phyloP scores from a whole-genome alignment of 2,329 filamentous ascomycete genomes.

The Teratosphaeriaceae sp. region DNA sequence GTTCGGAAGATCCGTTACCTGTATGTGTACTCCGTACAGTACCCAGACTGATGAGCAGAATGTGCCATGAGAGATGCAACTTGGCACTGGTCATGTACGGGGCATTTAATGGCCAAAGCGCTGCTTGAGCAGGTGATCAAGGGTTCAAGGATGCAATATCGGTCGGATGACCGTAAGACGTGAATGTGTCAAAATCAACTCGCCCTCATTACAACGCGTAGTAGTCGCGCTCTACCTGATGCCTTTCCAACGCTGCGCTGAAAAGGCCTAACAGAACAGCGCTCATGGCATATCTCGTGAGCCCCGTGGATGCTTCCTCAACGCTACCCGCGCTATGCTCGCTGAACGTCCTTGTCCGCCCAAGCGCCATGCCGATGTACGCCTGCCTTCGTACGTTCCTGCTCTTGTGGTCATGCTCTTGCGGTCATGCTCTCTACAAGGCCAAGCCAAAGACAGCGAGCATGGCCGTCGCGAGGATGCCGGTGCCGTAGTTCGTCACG shows the following conservation, averaged over 20 bases:
- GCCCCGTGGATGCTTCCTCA: background rate
- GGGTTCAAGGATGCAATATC: no score
- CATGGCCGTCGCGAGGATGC: conserved; percentile 43
- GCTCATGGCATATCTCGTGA: conserved; percentile 3
- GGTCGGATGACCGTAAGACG: no score
- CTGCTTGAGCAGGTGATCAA: no score
- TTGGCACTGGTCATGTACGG: no score
- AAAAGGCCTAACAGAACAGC: background rate
- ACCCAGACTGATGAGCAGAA: no score
- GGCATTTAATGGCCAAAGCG: no score
- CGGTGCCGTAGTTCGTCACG: conserved; percentile 46
- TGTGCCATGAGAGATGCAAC: no score
- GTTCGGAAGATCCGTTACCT: no score
- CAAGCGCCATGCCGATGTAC: background rate
- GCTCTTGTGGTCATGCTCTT: background rate
- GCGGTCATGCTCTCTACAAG: conserved; percentile 37
- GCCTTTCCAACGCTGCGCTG: conserved; percentile 5
- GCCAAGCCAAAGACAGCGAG: conserved; percentile 52
- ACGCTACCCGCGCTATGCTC: background rate
- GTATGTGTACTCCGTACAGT: no score
- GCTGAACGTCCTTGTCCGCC: background rate
- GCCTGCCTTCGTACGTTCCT: no score
- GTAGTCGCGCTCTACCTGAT: conserved; percentile 4
- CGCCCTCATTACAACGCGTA: conserved; percentile 1
- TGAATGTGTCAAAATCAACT: no score